Evolutionary conservation across 495 filamentous ascomycete genomes (phyloP).

Genomic region (Opeltia flavorubescens): DNA sequence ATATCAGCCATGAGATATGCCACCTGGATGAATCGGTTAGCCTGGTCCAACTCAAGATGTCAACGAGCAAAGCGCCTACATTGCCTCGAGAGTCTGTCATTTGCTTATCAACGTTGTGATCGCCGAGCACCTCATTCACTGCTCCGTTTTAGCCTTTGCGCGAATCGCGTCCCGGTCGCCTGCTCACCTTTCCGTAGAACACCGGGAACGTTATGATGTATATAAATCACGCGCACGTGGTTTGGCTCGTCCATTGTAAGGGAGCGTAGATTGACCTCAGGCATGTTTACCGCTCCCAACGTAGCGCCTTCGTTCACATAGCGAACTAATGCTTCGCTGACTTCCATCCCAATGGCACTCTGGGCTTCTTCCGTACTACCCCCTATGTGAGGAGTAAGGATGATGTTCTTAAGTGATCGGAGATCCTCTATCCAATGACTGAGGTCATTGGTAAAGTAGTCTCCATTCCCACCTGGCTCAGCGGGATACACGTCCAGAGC

Average conservation of each 20-base stretch:
- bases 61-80: constrained; percentile 27
- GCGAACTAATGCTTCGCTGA: constrained; percentile 68
- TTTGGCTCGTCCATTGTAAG: constrained; percentile 77
- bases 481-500: constrained; percentile 92
- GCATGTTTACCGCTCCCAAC: constrained; percentile 85
- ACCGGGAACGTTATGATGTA: constrained; percentile 90
- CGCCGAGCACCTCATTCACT: constrained; percentile 86
- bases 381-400: constrained; percentile 92
- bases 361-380: constrained; percentile 97
- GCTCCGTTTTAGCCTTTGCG: constrained; percentile 1
- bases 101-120: constrained; percentile 98
- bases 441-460: constrained; percentile 80
- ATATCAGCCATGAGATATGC: constrained; percentile 98
- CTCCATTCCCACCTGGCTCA: constrained; percentile 85
- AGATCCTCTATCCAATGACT: constrained; percentile 83
- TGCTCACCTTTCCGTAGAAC: constrained; percentile 64
- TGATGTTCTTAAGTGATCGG: constrained; percentile 74
- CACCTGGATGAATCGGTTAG: constrained; percentile 32
- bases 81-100: constrained; percentile 91
- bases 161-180: neutral
- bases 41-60: neutral
- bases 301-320: constrained; percentile 92
- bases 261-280: constrained; percentile 77
- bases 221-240: constrained; percentile 84
- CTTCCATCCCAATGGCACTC: constrained; percentile 89